Evolutionary conservation across 805 yeast species (phyloP).

Genomic region (Teunomyces cretensis): DNA sequence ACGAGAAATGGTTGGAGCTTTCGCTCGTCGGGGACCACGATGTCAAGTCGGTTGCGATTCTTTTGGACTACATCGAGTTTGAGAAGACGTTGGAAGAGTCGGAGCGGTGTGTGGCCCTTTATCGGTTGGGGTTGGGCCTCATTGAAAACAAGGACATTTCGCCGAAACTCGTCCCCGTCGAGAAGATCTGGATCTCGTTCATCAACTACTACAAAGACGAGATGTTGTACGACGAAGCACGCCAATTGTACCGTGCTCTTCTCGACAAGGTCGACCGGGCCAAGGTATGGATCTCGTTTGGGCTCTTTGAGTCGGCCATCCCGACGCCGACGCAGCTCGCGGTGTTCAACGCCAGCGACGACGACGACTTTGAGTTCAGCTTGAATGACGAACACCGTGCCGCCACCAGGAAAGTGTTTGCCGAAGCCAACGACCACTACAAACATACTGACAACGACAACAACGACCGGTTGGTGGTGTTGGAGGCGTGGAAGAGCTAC

Average conservation of each 20-base stretch:
- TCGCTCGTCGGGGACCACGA: conserved; percentile 12
- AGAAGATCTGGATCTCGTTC: conserved; percentile 28
- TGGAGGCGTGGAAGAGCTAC: conserved; percentile 64
- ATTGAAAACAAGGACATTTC: conserved; percentile 24
- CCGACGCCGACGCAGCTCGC: conserved; percentile 52
- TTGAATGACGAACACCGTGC: conserved; percentile 50
- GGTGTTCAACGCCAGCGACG: conserved; percentile 38
- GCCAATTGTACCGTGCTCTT: conserved; percentile 47
- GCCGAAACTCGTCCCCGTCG: conserved; percentile 22
- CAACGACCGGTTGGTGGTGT: conserved; percentile 50
- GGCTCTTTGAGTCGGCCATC: conserved; percentile 67
- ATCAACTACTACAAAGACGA: conserved; percentile 65
- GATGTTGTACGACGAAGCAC: conserved; percentile 54
- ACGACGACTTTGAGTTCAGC: conserved; percentile 51
- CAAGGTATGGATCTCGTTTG: conserved; percentile 61
- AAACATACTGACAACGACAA: conserved; percentile 31
- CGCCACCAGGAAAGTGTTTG: conserved; percentile 56
- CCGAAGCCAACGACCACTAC: conserved; percentile 49
- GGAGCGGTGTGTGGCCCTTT: conserved; percentile 66
- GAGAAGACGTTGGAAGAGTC: conserved; percentile 69
- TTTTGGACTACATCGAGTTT: conserved; percentile 67
- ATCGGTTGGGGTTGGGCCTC: conserved; percentile 47
- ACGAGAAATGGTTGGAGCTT: conserved; percentile 60
- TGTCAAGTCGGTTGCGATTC: conserved; percentile 25
- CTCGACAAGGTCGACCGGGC: conserved; percentile 33